These are phyloP conservation scores for Pichia insulana DNA, from an alignment of 805 yeast genomes.

Conservation along the genomic window DNA sequence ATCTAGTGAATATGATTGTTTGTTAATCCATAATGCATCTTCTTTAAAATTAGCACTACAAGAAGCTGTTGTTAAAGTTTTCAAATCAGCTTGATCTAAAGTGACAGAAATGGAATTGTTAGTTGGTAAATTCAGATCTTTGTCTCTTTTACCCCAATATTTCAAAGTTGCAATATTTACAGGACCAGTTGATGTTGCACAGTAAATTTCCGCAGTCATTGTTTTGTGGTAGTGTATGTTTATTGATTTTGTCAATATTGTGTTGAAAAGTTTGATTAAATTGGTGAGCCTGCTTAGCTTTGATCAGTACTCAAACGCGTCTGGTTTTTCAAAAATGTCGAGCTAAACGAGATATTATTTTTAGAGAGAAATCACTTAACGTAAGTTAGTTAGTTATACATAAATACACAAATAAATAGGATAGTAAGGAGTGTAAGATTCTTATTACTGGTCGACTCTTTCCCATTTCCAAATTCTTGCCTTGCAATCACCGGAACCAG, in stretches of 20 bases:
- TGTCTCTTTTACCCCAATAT: conserved; percentile 98
- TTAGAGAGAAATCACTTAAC: too few species aligned
- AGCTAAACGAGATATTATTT: too few species aligned
- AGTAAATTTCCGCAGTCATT: conserved; percentile 32
- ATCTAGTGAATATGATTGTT: conserved; percentile 64
- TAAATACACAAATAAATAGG: not conserved
- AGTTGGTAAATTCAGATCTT: conserved; percentile 81
- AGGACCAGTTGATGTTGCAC: conserved; percentile 90
- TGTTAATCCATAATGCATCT: conserved; percentile 81
- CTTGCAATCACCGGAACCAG: conserved; percentile 95
- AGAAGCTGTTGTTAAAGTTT: conserved; percentile 86
- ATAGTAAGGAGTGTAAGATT: not conserved
- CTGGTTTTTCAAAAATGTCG: too few species aligned
- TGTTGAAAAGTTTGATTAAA: too few species aligned
- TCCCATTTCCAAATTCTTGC: conserved; percentile 95
- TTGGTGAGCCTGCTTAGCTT: too few species aligned
- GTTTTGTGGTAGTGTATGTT: too few species aligned
- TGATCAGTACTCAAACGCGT: too few species aligned
- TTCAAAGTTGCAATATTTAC: conserved; percentile 97
- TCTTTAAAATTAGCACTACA: conserved; percentile 45
- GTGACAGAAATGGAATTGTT: conserved; percentile 95
- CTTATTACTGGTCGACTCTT: conserved; percentile 16
- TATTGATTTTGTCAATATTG: conserved; percentile 2
- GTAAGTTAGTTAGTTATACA: not conserved
- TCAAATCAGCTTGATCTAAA: conserved; percentile 78